These are phyloP conservation scores for Skeletonema potamos DNA, from an alignment of 108 stramenopile genomes.

Conservation along the genomic window DNA sequence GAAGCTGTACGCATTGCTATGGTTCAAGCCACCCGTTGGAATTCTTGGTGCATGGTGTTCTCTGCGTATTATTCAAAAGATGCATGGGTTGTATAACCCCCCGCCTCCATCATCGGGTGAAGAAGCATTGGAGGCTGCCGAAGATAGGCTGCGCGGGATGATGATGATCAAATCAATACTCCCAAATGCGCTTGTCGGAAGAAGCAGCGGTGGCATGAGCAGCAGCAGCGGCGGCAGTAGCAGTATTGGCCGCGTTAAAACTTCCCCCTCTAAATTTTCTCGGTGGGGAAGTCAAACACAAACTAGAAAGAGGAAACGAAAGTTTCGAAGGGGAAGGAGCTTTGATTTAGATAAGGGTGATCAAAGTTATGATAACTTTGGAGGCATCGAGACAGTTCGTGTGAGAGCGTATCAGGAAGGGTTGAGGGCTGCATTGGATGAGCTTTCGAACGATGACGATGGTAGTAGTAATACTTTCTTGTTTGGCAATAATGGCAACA, in stretches of 20 bases:
- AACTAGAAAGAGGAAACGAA: constrained; percentile 19
- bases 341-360: constrained; percentile 69
- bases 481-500: constrained; percentile 21
- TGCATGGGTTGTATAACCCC: constrained; percentile 39
- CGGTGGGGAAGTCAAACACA: constrained; percentile 20
- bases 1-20: constrained; percentile 15
- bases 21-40: constrained; percentile 79
- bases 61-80: constrained; percentile 27
- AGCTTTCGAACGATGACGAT: background rate
- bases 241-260: background rate
- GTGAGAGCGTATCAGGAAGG: constrained; percentile 44
- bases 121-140: constrained; percentile 50
- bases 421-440: constrained; percentile 14
- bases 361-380: constrained; percentile 49
- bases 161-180: background rate
- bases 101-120: constrained; percentile 33
- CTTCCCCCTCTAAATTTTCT: constrained; percentile 13
- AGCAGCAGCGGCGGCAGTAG: background rate
- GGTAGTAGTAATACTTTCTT: constrained; percentile 38
- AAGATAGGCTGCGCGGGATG: constrained; percentile 18
- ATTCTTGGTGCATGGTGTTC: constrained; percentile 49
- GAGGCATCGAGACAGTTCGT: constrained; percentile 68
- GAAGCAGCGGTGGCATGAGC: no score
- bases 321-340: constrained; percentile 47
- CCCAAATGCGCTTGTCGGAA: background rate